These are phyloP conservation scores for Cairneyella variabilis DNA, from an alignment of 495 filamentous ascomycete species.

Conservation along the genomic window DNA sequence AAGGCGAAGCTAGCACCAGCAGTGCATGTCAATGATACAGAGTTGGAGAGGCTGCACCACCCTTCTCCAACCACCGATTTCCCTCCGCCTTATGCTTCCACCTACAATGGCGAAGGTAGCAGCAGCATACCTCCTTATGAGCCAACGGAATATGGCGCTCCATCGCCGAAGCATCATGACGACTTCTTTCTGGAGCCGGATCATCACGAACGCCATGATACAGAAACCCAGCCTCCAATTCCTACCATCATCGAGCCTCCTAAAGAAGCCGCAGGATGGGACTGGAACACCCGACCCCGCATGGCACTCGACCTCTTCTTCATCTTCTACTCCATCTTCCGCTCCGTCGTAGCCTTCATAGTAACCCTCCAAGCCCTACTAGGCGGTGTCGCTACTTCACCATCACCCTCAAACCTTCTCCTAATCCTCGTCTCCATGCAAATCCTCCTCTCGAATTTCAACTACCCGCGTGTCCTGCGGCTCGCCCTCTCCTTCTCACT, in stretches of 20 bases:
- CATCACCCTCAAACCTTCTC: neutral
- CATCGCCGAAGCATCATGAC: too few relatives aligned
- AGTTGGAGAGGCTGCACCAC: neutral
- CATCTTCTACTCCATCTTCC: neutral
- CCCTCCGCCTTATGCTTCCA: too few relatives aligned
- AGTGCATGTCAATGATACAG: neutral
- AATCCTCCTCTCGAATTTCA: neutral
- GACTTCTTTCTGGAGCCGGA: too few relatives aligned
- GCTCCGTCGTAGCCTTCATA: neutral
- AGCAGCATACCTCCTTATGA: too few relatives aligned
- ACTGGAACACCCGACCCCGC: neutral
- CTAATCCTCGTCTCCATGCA: conserved; percentile 5
- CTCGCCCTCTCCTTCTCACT: neutral
- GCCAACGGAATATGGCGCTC: too few relatives aligned
- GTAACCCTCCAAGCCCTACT: neutral
- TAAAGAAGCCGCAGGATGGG: too few relatives aligned
- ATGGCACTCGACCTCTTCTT: neutral
- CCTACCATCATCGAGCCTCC: too few relatives aligned
- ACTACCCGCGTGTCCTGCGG: neutral
- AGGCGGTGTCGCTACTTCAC: neutral
- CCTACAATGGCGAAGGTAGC: too few relatives aligned
- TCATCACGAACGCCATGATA: too few relatives aligned
- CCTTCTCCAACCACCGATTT: too few relatives aligned
- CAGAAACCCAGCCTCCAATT: too few relatives aligned
- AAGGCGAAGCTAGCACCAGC: neutral